These are phyloP conservation scores for Trypanosoma melophagium DNA, from an alignment of 208 protist genomes.

Conservation along the genomic window DNA sequence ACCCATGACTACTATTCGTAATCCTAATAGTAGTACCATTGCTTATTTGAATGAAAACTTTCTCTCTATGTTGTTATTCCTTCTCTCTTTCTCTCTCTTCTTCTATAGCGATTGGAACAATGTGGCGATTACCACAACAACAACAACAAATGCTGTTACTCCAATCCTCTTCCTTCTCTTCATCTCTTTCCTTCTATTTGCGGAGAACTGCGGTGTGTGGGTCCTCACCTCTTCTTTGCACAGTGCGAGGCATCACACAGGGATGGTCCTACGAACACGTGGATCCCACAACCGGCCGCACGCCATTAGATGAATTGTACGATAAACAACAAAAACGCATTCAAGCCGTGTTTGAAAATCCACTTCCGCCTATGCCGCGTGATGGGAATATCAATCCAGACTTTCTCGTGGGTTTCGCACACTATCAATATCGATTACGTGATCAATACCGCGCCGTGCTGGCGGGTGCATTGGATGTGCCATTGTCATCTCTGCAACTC, in stretches of 20 bases:
- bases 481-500: constrained; percentile 59
- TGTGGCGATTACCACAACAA: too few species aligned
- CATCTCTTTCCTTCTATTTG: too few species aligned
- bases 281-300: constrained; percentile 53
- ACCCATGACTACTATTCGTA: too few species aligned
- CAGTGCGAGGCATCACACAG: neutral
- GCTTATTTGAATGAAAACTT: too few species aligned
- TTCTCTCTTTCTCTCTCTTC: too few species aligned
- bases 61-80: too few species aligned
- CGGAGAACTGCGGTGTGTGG: too few species aligned
- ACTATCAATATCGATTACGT: constrained; percentile 79
- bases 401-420: constrained; percentile 80
- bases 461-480: constrained; percentile 54
- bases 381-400: constrained; percentile 77
- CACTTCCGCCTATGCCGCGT: constrained; percentile 65
- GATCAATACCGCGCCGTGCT: constrained; percentile 82
- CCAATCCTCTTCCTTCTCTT: too few species aligned
- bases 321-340: constrained; percentile 58
- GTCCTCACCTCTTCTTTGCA: neutral
- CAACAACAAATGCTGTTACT: too few species aligned
- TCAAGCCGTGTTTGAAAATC: constrained; percentile 56
- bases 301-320: constrained; percentile 62
- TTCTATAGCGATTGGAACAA: too few species aligned
- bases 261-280: constrained; percentile 67
- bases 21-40: too few species aligned